phyloP scores from a whole-genome alignment of 2,329 filamentous ascomycete genomes.

The Epichloe brachyelytri region DNA sequence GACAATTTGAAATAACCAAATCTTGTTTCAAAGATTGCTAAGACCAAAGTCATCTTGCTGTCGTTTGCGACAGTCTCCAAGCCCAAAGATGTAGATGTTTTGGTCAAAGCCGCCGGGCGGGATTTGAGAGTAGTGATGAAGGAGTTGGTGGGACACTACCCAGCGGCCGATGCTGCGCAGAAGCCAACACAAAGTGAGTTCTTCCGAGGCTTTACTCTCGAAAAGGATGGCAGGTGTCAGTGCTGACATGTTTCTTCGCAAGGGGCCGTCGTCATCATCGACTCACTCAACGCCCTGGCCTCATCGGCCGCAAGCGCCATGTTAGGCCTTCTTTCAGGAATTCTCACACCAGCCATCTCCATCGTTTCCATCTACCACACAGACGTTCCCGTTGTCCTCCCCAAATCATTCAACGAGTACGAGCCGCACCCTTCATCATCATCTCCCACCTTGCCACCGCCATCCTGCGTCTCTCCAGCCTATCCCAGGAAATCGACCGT shows the following conservation, averaged over 20 bases:
- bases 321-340: slow-evolving; percentile 55
- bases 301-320: slow-evolving; percentile 41
- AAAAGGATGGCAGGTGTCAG: no score
- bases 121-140: slow-evolving; percentile 40
- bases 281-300: slow-evolving; percentile 60
- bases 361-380: slow-evolving; percentile 72
- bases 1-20: not conserved
- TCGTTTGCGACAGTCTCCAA: slow-evolving; percentile 62
- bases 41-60: slow-evolving; percentile 60
- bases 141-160: slow-evolving; percentile 44
- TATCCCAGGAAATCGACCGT: slow-evolving; percentile 60
- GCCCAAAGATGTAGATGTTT: slow-evolving; percentile 50
- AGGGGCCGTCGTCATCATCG: slow-evolving; percentile 68
- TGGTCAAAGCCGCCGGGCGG: slow-evolving; percentile 53
- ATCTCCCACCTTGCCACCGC: slow-evolving; percentile 82
- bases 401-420: slow-evolving; percentile 35
- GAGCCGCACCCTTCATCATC: slow-evolving; percentile 54
- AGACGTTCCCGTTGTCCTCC: slow-evolving; percentile 53
- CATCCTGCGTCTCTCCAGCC: slow-evolving; percentile 58
- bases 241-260: not conserved
- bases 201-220: no score
- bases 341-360: slow-evolving; percentile 54
- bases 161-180: slow-evolving; percentile 23
- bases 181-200: slow-evolving; percentile 31
- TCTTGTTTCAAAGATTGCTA: slow-evolving; percentile 33